Conservation (phyloP, 768 basidiomycete species). For the Russula earlei region DNA sequence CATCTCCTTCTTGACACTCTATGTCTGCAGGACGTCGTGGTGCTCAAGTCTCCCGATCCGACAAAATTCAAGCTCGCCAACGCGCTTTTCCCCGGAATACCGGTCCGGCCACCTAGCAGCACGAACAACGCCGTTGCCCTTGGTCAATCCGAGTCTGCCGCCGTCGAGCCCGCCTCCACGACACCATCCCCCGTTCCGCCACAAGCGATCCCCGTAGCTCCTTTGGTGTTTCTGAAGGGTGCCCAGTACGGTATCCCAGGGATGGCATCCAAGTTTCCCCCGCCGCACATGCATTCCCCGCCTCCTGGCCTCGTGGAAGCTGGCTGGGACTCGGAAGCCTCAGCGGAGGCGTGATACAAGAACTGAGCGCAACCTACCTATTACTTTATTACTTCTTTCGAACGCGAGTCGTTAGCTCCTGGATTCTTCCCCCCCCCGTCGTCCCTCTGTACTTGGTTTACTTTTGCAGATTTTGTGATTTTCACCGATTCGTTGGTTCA, state of each 20-base stretch:
- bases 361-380: neutral
- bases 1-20: slow-evolving; percentile 9
- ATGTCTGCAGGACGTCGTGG: slow-evolving; percentile 18
- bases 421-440: neutral
- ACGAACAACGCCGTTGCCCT: neutral
- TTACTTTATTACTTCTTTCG: neutral
- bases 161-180: too few species aligned
- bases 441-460: neutral
- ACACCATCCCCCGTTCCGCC: slow-evolving; percentile 11
- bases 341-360: slow-evolving; percentile 5
- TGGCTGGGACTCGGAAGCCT: slow-evolving; percentile 18
- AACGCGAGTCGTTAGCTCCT: neutral
- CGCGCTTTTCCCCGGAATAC: slow-evolving; percentile 1
- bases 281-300: slow-evolving; percentile 3
- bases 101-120: neutral
- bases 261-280: slow-evolving; percentile 7
- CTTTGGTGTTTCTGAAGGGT: slow-evolving; percentile 14
- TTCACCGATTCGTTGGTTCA: slow-evolving; percentile 5
- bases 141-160: too few species aligned
- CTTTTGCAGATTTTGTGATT: neutral
- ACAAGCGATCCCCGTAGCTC: neutral
- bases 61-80: slow-evolving; percentile 18
- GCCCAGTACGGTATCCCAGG: slow-evolving; percentile 3
- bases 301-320: slow-evolving; percentile 12
- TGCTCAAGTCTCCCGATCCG: slow-evolving; percentile 15